Evolutionary conservation across 2,329 filamentous ascomycete species (phyloP), one percentile per base, ranked within the genome.

Genomic region (Epichloe bromicola): DNA sequence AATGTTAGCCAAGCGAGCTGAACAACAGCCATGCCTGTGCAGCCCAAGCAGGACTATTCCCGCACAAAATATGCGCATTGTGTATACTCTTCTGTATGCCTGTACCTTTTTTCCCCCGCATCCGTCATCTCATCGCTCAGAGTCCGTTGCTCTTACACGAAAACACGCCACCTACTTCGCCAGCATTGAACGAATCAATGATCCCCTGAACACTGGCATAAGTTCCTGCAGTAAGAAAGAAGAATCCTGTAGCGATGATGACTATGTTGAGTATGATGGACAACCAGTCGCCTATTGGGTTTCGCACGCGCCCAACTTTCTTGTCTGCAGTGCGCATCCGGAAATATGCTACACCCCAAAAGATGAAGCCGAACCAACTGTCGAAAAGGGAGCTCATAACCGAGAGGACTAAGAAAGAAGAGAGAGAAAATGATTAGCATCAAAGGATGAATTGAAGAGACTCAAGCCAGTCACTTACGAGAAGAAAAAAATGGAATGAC

Each of bases 291-390:
- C 74, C 68, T 36, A 82, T 26, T 6, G 54, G 60, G 46, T 76
- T 79, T 36, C 77, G 71, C 1, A 68, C 70, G 55, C 72, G 75
- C 48, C 76, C 73, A 34, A 78, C 73, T 1, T 71, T 68, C 2
- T 74, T 62, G 6, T 87, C 83, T 1, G 78, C 83, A 19, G 70
- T 70, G 46, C 85, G 76, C 85, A 91, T 87, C 51, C 85, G 78
- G 61, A 89, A 78, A 62, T 88, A 91, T 1, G 86, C 86, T 1
- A 88, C 77, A 12, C 85, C 86, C 86, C 86, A 96, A 73, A 95
- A 96, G 62, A 95, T 95, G 73, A 95, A 96, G 23, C 90, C 90
- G 60, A 91, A 91, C 75, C 89, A 91, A 50, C 86, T 91, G 68
- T 95, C 88, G 63, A 95, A 95, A 1, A 95, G 77, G 4, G 88